Evolutionary conservation across 2,329 filamentous ascomycete species (phyloP), one percentile per base, ranked within the genome.

Genomic region (Coleophoma cylindrospora): DNA sequence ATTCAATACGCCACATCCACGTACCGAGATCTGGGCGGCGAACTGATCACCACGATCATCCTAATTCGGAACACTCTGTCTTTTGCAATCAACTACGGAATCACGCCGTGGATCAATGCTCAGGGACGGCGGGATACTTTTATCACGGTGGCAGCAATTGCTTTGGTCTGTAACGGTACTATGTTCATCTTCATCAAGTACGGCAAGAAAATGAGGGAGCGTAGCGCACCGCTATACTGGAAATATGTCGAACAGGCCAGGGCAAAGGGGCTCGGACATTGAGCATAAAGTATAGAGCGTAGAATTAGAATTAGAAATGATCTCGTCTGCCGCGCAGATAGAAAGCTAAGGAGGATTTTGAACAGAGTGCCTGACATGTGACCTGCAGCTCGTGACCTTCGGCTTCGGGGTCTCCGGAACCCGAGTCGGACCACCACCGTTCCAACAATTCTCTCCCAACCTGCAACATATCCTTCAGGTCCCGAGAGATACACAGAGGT

Each of bases 1-100:
- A 63, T 76, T 45, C 66, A 68, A 21, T 77, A 77, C 50, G 66
- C 68, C 51, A 72, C 75, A 22, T 73, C 75, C 49, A 68, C 66
- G 8, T 77, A 76, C 54, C 66, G 69, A 15, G 74, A 72, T 14
- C 58, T 77, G 3, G 66, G 66, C 22, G 74, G 72, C 0, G 74
- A 77, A 54, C 68, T 70, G 1, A 70, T 76, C 43, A 69, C 74
- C 7, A 72, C 74, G 1, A 71, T 76, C 9, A 77, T 77, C 36
- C 48, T 77, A 2, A 57, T 59, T 17, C 63, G 74, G 8, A 76
- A 77, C 52, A 75, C 72, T 1, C 70, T 75, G 65, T 68, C 64
- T 33, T 76, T 76, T 52, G 73, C 71, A 10, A 70, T 76, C 36
- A 70, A 69, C 40, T 79, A 81, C 57, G 75, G 76, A 12, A 70